phyloP scores from a whole-genome alignment of 768 basidiomycete species.

The Tubosaeta brunneosetosa region DNA sequence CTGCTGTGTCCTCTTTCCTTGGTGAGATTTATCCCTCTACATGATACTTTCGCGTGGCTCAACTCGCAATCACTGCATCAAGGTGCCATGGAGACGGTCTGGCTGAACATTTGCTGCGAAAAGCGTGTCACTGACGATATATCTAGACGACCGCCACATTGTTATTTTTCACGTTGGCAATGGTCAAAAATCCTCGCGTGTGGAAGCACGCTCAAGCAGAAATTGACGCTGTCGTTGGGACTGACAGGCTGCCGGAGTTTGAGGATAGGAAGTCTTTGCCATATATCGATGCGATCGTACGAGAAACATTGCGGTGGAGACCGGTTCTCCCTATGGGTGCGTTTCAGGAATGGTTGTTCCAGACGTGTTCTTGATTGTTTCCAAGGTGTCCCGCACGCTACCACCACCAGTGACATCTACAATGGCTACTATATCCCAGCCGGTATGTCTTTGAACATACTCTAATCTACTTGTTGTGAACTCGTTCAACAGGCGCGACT shows the following conservation, averaged over 20 bases:
- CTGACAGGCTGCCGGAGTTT: constrained; percentile 2
- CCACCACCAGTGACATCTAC: constrained; percentile 36
- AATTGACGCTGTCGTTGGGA: constrained; percentile 5
- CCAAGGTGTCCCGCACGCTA: constrained; percentile 16
- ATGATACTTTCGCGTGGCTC: too few species aligned
- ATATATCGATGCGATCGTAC: constrained; percentile 7
- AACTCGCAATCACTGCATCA: not conserved
- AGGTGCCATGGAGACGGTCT: not conserved
- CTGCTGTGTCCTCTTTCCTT: not conserved
- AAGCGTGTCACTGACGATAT: not conserved
- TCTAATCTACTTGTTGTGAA: not conserved
- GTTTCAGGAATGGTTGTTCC: not conserved
- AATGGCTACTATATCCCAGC: constrained; percentile 47
- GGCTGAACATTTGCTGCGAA: not conserved
- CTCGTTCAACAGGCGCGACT: not conserved
- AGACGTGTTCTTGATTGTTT: not conserved
- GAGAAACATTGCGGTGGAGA: constrained; percentile 6
- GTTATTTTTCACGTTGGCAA: constrained; percentile 5
- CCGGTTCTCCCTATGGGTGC: constrained; percentile 2
- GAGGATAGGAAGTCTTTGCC: constrained; percentile 2
- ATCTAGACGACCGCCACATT: not conserved
- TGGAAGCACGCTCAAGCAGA: constrained; percentile 12
- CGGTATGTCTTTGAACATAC: constrained; percentile 20
- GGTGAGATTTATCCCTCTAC: not conserved
- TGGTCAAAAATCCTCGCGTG: constrained; percentile 7